Conservation (phyloP, 345 rosid species). For the Salix arbutifolia region DNA sequence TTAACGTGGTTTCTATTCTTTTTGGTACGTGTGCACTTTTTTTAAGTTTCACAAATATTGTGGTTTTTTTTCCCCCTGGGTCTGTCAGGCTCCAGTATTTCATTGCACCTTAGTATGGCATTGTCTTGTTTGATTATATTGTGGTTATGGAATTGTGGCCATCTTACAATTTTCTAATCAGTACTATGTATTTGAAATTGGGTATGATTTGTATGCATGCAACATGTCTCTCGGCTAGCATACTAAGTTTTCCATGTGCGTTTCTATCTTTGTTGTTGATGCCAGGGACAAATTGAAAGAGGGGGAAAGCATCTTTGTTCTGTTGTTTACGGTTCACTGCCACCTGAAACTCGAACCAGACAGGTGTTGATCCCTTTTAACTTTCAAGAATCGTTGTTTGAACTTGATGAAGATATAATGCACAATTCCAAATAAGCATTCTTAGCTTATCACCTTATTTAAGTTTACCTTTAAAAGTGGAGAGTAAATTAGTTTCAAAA, state of each 20-base stretch:
- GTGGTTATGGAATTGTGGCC: background rate
- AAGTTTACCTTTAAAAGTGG: too few relatives aligned
- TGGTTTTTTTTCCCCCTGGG: background rate
- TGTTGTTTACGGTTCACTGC: slow-evolving; percentile 90
- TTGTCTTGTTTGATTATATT: background rate
- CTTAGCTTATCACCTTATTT: background rate
- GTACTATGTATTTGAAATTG: background rate
- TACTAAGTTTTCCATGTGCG: slow-evolving; percentile 12
- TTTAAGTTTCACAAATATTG: background rate
- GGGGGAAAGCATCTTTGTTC: slow-evolving; percentile 78
- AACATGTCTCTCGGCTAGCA: background rate
- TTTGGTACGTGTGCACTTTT: background rate
- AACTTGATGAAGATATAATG: background rate
- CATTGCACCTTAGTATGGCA: background rate
- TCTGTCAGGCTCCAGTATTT: too few relatives aligned
- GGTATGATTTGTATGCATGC: background rate
- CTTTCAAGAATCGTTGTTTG: slow-evolving; percentile 11
- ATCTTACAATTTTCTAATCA: background rate
- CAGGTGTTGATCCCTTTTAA: slow-evolving; percentile 54
- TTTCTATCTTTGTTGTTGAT: slow-evolving; percentile 6
- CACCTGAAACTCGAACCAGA: slow-evolving; percentile 87
- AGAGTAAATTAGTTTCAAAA: too few relatives aligned
- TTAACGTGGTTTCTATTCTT: background rate
- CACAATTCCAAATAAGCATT: background rate
- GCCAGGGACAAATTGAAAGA: slow-evolving; percentile 58